Base-by-base conservation (phyloP, 2,329 filamentous ascomycete species). In the Scolecobasidium constrictum region DNA sequence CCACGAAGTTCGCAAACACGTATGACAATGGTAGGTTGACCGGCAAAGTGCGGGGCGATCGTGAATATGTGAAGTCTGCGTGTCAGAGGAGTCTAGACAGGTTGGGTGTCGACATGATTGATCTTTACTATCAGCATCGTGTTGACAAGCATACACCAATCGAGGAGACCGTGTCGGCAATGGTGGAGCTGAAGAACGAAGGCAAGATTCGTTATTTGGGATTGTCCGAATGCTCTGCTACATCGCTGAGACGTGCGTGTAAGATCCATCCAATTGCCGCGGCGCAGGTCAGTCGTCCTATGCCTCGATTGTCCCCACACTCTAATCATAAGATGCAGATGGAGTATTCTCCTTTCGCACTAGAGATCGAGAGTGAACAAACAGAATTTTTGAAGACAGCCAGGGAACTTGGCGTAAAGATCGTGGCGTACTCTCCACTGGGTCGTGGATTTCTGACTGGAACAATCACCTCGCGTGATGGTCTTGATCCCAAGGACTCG, bases 121-220 rank as follows among this genome's bases (percentile, higher is more conserved):
- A 68, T 45, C 50, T 69, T 3, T 66, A 66, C 47, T 68, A 68
- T 48, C 60, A 59, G 18, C 65, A 69, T 46, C 62, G 65, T 2
- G 58, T 68, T 7, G 64, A 69, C 48, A 49, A 49, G 2, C 57
- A 61, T 39, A 62, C 60, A 0, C 66, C 65, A 1, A 63, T 68
- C 46, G 66, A 69, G 47, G 59, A 64, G 54, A 68, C 64, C 0
- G 54, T 68, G 0, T 48, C 60, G 40, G 62, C 61, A 3, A 65
- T 69, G 60, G 59, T 56, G 4, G 60, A 67, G 46, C 49, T 68
- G 44, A 68, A 67, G 52, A 63, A 66, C 1, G 65, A 68, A 38
- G 73, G 73, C 4, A 75, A 76, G 52, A 69, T 77, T 50, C 62
- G 62, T 36, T 60, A 73, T 49, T 57, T 77, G 3, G 72, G 72